Evolutionary conservation across 768 basidiomycete genomes (phyloP).

Genomic region (Phylloporus arenicola): DNA sequence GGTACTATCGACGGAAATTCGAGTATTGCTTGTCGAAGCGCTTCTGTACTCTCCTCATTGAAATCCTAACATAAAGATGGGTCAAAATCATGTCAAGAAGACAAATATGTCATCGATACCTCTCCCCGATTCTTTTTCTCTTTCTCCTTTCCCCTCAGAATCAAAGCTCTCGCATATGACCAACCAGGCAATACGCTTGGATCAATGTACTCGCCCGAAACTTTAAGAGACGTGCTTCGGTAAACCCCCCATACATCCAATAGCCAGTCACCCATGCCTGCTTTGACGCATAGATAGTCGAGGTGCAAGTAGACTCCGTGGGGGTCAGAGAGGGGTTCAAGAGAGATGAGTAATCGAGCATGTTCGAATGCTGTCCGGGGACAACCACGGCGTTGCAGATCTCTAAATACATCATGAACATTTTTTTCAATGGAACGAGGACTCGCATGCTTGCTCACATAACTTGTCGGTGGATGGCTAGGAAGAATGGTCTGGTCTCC

Average conservation of each 20-base stretch:
- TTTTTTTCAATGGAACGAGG: neutral
- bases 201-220: slow-evolving; percentile 35
- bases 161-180: slow-evolving; percentile 66
- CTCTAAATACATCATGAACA: slow-evolving; percentile 38
- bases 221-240: slow-evolving; percentile 4
- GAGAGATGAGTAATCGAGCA: slow-evolving; percentile 73
- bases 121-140: slow-evolving; percentile 39
- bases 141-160: slow-evolving; percentile 48
- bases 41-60: slow-evolving; percentile 51
- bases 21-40: slow-evolving; percentile 66
- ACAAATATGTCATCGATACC: slow-evolving; percentile 15
- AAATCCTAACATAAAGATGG: slow-evolving; percentile 38
- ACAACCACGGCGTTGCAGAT: slow-evolving; percentile 85
- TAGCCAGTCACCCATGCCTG: slow-evolving; percentile 77
- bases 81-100: slow-evolving; percentile 2
- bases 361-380: slow-evolving; percentile 89
- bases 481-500: slow-evolving; percentile 90
- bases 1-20: slow-evolving; percentile 80
- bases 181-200: slow-evolving; percentile 72
- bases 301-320: slow-evolving; percentile 81
- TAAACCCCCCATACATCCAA: slow-evolving; percentile 49
- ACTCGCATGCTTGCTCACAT: slow-evolving; percentile 44
- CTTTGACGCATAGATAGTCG: slow-evolving; percentile 80
- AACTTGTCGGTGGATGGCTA: slow-evolving; percentile 79
- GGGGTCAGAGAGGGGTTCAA: slow-evolving; percentile 86